phyloP scores from a whole-genome alignment of 2,329 filamentous ascomycete genomes.

The Xylaria hypoxylon region DNA sequence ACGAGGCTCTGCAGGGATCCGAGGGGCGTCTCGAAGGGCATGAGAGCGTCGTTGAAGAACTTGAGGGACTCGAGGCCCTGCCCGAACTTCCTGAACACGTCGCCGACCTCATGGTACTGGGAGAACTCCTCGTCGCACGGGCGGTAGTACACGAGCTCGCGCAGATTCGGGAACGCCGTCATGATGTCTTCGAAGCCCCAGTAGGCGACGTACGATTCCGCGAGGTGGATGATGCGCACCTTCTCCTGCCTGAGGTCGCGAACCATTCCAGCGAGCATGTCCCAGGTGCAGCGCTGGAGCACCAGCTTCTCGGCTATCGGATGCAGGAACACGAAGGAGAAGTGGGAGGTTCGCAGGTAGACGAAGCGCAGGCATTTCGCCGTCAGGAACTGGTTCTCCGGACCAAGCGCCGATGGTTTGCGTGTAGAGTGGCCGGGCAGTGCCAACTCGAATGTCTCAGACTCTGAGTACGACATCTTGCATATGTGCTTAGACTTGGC shows the following conservation, averaged over 20 bases:
- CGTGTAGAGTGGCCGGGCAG: too few relatives aligned
- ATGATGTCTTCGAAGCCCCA: conserved; percentile 3
- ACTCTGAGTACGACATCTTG: neutral
- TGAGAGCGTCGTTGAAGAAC: neutral
- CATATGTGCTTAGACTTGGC: neutral
- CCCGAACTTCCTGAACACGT: neutral
- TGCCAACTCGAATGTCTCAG: too few relatives aligned
- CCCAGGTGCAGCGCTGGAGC: conserved; percentile 7
- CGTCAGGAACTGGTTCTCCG: neutral
- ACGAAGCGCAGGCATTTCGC: neutral
- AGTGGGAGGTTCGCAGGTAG: accelerated
- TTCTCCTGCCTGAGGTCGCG: too few relatives aligned
- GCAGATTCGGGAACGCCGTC: neutral
- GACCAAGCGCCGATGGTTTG: too few relatives aligned
- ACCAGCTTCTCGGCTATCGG: neutral
- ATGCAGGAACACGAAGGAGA: neutral
- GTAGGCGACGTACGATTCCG: too few relatives aligned
- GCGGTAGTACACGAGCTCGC: conserved; percentile 15
- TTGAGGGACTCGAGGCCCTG: conserved; percentile 12
- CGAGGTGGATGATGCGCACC: too few relatives aligned
- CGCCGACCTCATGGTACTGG: neutral
- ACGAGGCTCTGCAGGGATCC: neutral
- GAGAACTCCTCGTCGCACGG: neutral
- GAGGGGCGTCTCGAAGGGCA: neutral
- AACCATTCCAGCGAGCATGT: neutral